Base-by-base conservation (phyloP, 768 basidiomycete species). In the Hemileccinum rubropunctum region DNA sequence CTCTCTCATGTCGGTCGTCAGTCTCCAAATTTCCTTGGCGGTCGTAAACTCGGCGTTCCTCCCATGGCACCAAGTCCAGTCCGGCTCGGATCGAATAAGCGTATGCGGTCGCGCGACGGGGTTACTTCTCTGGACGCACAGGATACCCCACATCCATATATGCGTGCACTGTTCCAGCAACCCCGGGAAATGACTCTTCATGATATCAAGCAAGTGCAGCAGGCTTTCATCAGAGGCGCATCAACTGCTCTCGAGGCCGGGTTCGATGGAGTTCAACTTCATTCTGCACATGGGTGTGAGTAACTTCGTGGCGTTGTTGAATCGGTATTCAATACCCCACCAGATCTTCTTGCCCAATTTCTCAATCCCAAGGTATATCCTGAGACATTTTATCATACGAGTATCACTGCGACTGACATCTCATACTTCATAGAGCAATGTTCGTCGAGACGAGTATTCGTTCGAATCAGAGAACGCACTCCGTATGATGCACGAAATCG, bases 201-300 rank as follows among this genome's bases (percentile, higher is more conserved):
- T 0, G 89, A 93, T 37, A 82, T 97, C 48, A 72, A 81, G 20
- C 56, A 73, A 10, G 77, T 83, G 6, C 76, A 91, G 0, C 70
- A 73, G 1, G 71, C 67, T 8, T 98, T 95, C 59, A 76, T 86
- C 3, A 69, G 71, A 35, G 89, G 85, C 6, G 89, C 92, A 0
- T 60, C 67, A 36, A 58, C 88, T 28, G 91, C 90, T 9, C 65
- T 74, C 15, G 63, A 77, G 46, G 71, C 85, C 35, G 91, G 90
- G 0, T 95, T 93, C 63, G 90, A 95, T 54, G 94, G 95, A 0
- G 71, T 95, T 4, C 81, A 97, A 60, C 53, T 98, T 10, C 95
- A 97, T 64, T 86, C 76, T 21, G 85, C 85, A 1, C 92, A 95
- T 66, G 92, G 92, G 33, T 94, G 88, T 91, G 47, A 67, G 88